Conservation (phyloP, 164 flowering plant genomes). For the Buxus sempervirens region DNA sequence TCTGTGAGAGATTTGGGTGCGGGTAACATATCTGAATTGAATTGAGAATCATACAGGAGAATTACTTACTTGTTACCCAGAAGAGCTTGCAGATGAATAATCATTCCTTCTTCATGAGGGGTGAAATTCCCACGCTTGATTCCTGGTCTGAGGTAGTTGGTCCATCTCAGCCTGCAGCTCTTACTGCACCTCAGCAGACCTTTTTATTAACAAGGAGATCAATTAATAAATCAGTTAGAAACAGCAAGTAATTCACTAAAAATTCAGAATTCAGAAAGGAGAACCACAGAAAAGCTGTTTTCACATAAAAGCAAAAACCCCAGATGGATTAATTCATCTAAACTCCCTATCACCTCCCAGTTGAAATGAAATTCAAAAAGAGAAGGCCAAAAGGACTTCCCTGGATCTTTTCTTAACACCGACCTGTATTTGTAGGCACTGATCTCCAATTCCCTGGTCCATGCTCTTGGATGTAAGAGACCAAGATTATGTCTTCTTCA, state of each 20-base stretch:
- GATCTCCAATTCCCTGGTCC: slow-evolving; percentile 77
- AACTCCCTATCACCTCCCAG: neutral
- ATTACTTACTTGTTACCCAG: slow-evolving; percentile 92
- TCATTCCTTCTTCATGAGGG: slow-evolving; percentile 89
- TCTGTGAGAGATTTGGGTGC: too few relatives aligned
- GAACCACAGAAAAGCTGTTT: neutral
- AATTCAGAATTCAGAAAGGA: neutral
- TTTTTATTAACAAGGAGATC: slow-evolving; percentile 10
- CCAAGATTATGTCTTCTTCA: slow-evolving; percentile 74
- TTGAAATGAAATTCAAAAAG: neutral
- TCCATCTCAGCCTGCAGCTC: slow-evolving; percentile 96
- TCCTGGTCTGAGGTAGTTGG: slow-evolving; percentile 89
- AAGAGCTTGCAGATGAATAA: slow-evolving; percentile 79
- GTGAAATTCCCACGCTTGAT: slow-evolving; percentile 93
- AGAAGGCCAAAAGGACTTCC: neutral
- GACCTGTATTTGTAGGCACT: slow-evolving; percentile 67
- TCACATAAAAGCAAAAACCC: neutral
- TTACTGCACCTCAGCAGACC: slow-evolving; percentile 92
- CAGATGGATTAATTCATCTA: neutral
- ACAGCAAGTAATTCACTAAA: neutral
- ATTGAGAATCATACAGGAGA: neutral
- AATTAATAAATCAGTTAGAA: neutral
- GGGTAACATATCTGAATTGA: neutral
- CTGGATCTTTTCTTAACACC: neutral
- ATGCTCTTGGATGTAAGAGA: slow-evolving; percentile 78